A percentile compares a stretch with the other conserved stretches of the same genome.
Evolutionary conservation across 2,329 filamentous ascomycete species (phyloP).

Genomic region (Phyllosticta citribraziliensis): DNA sequence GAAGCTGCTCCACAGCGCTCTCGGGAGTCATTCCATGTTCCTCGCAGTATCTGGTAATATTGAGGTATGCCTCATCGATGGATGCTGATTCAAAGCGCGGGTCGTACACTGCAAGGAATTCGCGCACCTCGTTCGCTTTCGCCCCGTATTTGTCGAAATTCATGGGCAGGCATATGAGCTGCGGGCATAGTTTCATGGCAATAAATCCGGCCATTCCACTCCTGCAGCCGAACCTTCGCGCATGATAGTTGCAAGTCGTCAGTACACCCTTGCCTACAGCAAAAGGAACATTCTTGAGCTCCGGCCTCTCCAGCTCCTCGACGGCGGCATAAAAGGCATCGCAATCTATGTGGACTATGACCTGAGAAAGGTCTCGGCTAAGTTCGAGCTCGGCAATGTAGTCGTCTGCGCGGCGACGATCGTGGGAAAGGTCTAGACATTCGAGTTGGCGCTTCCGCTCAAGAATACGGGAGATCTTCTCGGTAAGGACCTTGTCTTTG

Average conservation of each 20-base stretch:
- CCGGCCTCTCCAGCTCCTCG: conserved; percentile 64
- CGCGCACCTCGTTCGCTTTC: conserved; percentile 80
- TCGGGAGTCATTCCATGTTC: conserved; percentile 59
- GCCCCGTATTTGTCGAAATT: conserved; percentile 87
- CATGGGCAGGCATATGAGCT: conserved; percentile 69
- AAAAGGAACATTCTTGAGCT: conserved; percentile 78
- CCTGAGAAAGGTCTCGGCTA: conserved; percentile 69
- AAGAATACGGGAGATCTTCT: conserved; percentile 75
- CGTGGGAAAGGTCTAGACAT: conserved; percentile 60
- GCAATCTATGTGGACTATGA: conserved; percentile 86
- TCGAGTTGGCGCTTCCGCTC: conserved; percentile 67
- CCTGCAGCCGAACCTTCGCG: conserved; percentile 79
- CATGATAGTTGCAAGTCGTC: conserved; percentile 76
- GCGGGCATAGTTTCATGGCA: conserved; percentile 84
- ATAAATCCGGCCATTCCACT: conserved; percentile 96
- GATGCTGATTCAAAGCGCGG: conserved; percentile 85
- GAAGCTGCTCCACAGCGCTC: conserved; percentile 67
- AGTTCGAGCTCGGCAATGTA: conserved; percentile 71
- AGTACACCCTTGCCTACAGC: conserved; percentile 71
- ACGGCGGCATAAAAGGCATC: conserved; percentile 97
- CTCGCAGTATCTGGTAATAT: conserved; percentile 76
- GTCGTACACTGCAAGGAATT: conserved; percentile 79
- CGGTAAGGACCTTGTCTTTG: conserved; percentile 70
- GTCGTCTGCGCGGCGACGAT: conserved; percentile 69
- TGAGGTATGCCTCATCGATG: conserved; percentile 93